A percentile compares a stretch with the other conserved stretches of the same genome.
These are phyloP conservation scores for Colletotrichum chrysophilum DNA, from an alignment of 2,329 filamentous ascomycete genomes.

Conservation along the genomic window DNA sequence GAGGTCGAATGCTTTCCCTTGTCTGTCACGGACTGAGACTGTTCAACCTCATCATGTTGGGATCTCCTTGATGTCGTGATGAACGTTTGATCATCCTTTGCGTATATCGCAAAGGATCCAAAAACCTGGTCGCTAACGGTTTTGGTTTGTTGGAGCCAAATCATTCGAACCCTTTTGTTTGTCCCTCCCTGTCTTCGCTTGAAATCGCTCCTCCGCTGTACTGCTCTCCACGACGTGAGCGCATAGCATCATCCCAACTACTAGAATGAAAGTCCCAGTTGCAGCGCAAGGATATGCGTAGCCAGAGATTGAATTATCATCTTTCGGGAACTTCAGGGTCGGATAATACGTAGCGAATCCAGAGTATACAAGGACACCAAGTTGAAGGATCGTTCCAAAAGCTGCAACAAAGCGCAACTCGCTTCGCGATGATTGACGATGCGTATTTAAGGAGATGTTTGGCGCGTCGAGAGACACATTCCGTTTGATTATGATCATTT, in stretches of 20 bases:
- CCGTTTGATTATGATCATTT: not conserved
- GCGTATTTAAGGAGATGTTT: not conserved
- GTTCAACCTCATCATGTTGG: accelerated
- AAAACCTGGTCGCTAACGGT: not conserved
- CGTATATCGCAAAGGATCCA: not conserved
- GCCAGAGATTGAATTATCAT: not conserved
- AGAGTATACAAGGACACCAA: not conserved
- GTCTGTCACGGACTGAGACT: not conserved
- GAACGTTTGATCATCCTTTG: not conserved
- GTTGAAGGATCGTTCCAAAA: not conserved
- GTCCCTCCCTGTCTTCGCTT: too few relatives aligned
- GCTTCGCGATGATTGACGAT: not conserved
- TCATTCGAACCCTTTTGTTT: not conserved
- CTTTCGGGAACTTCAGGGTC: not conserved
- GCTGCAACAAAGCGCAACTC: not conserved
- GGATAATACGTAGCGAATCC: not conserved
- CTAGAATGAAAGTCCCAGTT: not conserved
- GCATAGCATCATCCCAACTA: not conserved
- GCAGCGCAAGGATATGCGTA: not conserved
- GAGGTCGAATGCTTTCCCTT: not conserved
- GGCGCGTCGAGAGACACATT: not conserved
- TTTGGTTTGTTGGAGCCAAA: not conserved
- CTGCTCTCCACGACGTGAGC: not conserved
- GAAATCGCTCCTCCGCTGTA: not conserved
- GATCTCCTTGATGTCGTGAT: not conserved